These are phyloP conservation scores for Scytalidium sp. DNA, from an alignment of 2,329 filamentous ascomycete genomes.

Conservation along the genomic window DNA sequence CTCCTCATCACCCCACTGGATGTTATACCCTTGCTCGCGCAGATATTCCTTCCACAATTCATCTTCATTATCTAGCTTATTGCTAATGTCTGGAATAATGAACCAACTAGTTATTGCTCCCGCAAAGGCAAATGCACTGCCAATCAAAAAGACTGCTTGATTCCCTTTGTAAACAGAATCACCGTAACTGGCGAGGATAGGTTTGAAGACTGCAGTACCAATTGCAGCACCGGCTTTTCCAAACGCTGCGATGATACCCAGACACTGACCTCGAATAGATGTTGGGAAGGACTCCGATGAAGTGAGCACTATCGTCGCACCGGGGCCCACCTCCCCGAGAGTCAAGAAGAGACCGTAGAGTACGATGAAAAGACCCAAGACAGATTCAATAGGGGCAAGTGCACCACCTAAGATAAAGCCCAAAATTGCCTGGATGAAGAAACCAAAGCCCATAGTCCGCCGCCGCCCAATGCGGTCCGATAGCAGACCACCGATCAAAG, in stretches of 20 bases:
- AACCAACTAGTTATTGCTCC: conserved; percentile 42
- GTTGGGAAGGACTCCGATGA: conserved; percentile 48
- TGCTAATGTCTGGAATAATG: conserved; percentile 41
- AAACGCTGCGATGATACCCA: conserved; percentile 44
- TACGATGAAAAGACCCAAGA: conserved; percentile 49
- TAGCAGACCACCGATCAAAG: conserved; percentile 43
- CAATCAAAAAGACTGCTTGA: conserved; percentile 48
- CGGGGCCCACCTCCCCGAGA: conserved; percentile 48
- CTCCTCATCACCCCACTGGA: conserved; percentile 28
- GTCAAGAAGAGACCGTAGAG: conserved; percentile 48
- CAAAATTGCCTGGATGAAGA: conserved; percentile 39
- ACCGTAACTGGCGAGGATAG: conserved; percentile 43
- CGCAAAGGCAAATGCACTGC: conserved; percentile 43
- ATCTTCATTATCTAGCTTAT: conserved; percentile 41
- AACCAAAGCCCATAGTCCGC: conserved; percentile 49
- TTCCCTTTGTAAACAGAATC: conserved; percentile 39
- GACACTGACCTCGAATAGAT: conserved; percentile 45
- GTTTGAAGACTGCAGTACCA: conserved; percentile 48
- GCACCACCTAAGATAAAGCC: conserved; percentile 50
- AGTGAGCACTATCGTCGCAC: conserved; percentile 37
- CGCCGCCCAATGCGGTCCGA: conserved; percentile 47
- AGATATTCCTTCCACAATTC: conserved; percentile 41
- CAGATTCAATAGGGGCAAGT: conserved; percentile 37
- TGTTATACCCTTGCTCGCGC: conserved; percentile 38
- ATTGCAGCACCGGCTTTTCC: conserved; percentile 49